phyloP scores from a whole-genome alignment of 2,329 filamentous ascomycete species.

The Nothophoma quercina region DNA sequence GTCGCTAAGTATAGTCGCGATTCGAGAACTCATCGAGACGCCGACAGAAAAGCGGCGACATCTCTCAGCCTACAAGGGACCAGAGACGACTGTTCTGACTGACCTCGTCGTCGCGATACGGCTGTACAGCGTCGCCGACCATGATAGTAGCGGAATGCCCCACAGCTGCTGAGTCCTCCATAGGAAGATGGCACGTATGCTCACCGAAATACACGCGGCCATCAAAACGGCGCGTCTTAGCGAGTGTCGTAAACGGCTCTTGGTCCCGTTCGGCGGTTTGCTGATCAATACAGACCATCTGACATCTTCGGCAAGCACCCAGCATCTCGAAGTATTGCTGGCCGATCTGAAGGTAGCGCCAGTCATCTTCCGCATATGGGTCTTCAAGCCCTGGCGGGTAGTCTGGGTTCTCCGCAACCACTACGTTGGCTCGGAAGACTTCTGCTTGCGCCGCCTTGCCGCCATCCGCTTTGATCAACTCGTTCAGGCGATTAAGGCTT shows the following conservation, averaged over 20 bases:
- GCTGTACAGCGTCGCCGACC: conserved; percentile 47
- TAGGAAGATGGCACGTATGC: conserved; percentile 64
- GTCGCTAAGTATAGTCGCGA: conserved; percentile 13
- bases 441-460: conserved; percentile 72
- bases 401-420: conserved; percentile 64
- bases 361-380: conserved; percentile 82
- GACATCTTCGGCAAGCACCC: conserved; percentile 85
- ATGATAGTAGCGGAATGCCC: conserved; percentile 49
- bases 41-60: not conserved
- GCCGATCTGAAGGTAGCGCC: conserved; percentile 74
- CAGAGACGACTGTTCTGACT: conserved; percentile 31
- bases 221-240: conserved; percentile 82
- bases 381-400: conserved; percentile 56
- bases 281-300: conserved; percentile 97
- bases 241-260: conserved; percentile 87
- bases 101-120: conserved; percentile 42
- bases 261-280: conserved; percentile 76
- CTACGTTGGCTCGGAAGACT: conserved; percentile 88
- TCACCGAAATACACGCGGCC: conserved; percentile 91
- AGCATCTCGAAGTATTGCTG: conserved; percentile 72
- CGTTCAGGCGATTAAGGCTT: conserved; percentile 81
- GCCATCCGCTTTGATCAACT: conserved; percentile 68
- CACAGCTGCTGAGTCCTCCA: conserved; percentile 29
- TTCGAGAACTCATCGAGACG: conserved; percentile 5
- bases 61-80: conserved; percentile 35